Percentiles rank a stretch among this genome's conserved stretches.
These are phyloP conservation scores for Geotrichum histeridarum DNA, from an alignment of 1,139 yeast genomes.

Conservation along the genomic window DNA sequence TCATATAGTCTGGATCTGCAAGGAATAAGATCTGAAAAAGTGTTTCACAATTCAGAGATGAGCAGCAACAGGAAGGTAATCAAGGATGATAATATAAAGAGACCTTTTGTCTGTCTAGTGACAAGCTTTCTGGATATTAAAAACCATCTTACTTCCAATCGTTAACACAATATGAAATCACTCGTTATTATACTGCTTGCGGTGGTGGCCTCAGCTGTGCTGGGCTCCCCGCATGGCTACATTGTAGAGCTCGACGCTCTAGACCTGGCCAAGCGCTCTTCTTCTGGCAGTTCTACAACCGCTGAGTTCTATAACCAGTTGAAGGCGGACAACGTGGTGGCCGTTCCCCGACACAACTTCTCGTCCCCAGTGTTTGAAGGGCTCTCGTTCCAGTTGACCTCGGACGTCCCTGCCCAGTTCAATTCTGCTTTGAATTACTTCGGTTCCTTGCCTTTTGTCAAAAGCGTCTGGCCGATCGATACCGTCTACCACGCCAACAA, in stretches of 20 bases:
- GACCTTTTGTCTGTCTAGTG: background rate
- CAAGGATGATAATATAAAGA: no score
- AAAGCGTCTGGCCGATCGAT: constrained; percentile 4
- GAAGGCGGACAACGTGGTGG: constrained; percentile 2
- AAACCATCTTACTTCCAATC: no score
- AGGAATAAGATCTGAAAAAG: no score
- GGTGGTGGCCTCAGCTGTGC: background rate
- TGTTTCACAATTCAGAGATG: no score
- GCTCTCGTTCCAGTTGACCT: constrained; percentile 7
- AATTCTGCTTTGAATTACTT: background rate
- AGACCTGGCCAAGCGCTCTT: background rate
- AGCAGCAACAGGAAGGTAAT: no score
- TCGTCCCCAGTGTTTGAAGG: constrained; percentile 14
- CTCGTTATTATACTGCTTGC: background rate
- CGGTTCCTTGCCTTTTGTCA: constrained; percentile 7
- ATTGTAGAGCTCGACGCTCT: background rate
- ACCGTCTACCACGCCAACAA: background rate
- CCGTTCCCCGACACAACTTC: constrained; percentile 2
- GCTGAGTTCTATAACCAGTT: constrained; percentile 1
- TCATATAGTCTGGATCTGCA: no score
- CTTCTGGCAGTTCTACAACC: background rate
- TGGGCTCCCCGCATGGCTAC: background rate
- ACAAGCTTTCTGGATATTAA: background rate
- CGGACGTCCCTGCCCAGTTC: background rate
- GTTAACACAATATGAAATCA: no score